A percentile compares a stretch with the other conserved stretches of the same genome.
phyloP scores from a whole-genome alignment of 2,329 filamentous ascomycete species.

The Coleophoma cylindrospora region DNA sequence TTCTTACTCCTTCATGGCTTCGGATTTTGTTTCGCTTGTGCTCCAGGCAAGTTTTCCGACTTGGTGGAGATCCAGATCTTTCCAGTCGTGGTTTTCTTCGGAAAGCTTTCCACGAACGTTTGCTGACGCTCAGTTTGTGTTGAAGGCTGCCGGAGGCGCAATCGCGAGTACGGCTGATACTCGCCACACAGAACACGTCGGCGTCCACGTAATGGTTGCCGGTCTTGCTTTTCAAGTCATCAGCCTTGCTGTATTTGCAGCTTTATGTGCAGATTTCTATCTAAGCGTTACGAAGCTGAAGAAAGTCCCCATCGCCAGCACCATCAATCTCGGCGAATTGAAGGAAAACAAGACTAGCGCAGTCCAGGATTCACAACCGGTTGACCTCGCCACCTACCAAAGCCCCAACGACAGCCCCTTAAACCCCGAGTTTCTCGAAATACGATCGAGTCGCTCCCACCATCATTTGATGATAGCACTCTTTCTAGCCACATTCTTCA shows the following conservation, averaged over 20 bases:
- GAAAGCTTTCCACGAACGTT: too few relatives aligned
- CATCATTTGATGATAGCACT: conserved; percentile 19
- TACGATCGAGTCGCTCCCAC: too few relatives aligned
- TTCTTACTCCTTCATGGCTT: conserved; percentile 38
- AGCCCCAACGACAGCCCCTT: too few relatives aligned
- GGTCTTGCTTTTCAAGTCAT: conserved; percentile 32
- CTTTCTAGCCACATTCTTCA: conserved; percentile 42
- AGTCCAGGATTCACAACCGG: too few relatives aligned
- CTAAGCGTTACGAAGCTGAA: conserved; percentile 5
- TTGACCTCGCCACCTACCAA: too few relatives aligned
- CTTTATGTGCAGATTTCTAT: conserved; percentile 8
- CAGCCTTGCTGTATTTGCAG: conserved; percentile 24
- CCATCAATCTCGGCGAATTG: too few relatives aligned
- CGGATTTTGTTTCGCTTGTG: conserved; percentile 51
- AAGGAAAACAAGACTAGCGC: too few relatives aligned
- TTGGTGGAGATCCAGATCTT: too few relatives aligned
- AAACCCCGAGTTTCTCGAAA: too few relatives aligned
- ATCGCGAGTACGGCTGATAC: conserved; percentile 43
- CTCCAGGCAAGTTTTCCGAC: conserved; percentile 35
- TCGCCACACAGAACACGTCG: conserved; percentile 12
- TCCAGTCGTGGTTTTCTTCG: too few relatives aligned
- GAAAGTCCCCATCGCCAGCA: too few relatives aligned
- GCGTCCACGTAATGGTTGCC: conserved; percentile 29
- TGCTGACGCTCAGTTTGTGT: too few relatives aligned
- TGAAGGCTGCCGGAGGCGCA: conserved; percentile 43